Percentiles rank a stretch among this genome's conserved stretches.
Conservation (phyloP, 495 filamentous ascomycete genomes). For the Penicillium soppii region DNA sequence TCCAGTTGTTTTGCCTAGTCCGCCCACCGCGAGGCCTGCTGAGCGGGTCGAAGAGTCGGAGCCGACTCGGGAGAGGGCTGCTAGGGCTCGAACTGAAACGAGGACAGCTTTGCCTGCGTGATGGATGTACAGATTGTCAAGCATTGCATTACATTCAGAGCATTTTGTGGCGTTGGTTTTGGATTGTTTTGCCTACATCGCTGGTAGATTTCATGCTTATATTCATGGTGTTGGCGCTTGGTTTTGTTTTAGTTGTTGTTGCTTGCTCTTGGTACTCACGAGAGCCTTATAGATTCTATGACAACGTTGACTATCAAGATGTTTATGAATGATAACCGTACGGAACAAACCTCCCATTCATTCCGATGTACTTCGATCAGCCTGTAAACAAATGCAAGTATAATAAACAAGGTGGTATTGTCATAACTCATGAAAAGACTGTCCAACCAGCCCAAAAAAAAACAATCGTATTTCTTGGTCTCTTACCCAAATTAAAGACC, state of each 20-base stretch:
- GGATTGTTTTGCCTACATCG: neutral
- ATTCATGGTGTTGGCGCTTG: slow-evolving; percentile 28
- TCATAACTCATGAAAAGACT: slow-evolving; percentile 5
- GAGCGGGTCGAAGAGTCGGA: slow-evolving; percentile 21
- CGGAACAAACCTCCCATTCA: too few relatives aligned
- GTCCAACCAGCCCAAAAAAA: neutral
- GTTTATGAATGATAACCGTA: neutral
- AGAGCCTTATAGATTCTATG: slow-evolving; percentile 4
- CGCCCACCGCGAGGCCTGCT: slow-evolving; percentile 46
- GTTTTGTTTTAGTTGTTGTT: slow-evolving; percentile 3
- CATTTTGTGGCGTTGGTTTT: slow-evolving; percentile 16
- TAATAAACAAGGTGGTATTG: neutral
- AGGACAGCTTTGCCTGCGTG: slow-evolving; percentile 32
- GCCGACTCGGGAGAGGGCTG: slow-evolving; percentile 25
- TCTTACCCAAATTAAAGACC: too few relatives aligned
- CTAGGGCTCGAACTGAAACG: slow-evolving; percentile 38
- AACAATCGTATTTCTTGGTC: too few relatives aligned
- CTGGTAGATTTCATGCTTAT: neutral
- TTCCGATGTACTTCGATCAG: neutral
- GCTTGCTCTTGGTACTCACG: slow-evolving; percentile 13
- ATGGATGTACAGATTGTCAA: slow-evolving; percentile 7
- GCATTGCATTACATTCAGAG: slow-evolving; percentile 16
- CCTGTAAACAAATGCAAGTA: neutral
- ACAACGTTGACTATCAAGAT: neutral
- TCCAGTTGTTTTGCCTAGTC: slow-evolving; percentile 57